A percentile compares a stretch with the other conserved stretches of the same genome.
phyloP scores from a whole-genome alignment of 179 eudicot species.

The Spinacia oleracea region DNA sequence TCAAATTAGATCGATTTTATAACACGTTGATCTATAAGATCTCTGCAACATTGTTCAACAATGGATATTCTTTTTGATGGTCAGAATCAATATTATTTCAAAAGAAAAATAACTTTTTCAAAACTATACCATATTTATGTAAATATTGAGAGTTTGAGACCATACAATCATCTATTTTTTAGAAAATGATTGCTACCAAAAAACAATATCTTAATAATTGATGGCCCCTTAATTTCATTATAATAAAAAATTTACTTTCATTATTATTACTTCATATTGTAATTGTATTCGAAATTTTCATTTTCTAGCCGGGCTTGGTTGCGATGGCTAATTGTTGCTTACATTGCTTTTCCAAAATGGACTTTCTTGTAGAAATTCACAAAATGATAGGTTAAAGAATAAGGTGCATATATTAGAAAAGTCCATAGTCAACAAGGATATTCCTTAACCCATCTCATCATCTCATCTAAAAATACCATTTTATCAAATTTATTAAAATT shows the following conservation, averaged over 20 bases:
- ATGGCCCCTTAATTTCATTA: background rate
- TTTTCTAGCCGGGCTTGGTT: background rate
- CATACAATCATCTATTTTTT: background rate
- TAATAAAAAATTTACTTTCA: background rate
- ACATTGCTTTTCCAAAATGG: background rate
- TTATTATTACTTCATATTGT: background rate
- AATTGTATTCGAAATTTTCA: too few species aligned
- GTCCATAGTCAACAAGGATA: conserved; percentile 29
- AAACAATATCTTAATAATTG: background rate
- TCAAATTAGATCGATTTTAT: too few species aligned
- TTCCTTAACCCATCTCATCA: conserved; percentile 25
- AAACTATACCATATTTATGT: background rate
- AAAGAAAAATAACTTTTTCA: background rate
- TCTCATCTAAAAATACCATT: background rate
- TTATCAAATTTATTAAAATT: background rate
- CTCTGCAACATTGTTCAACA: too few species aligned
- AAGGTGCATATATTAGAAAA: conserved; percentile 5
- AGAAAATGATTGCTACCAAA: background rate
- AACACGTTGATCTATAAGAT: background rate
- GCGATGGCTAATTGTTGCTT: background rate
- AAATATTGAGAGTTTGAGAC: background rate
- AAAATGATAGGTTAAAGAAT: too few species aligned
- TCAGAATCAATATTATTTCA: background rate
- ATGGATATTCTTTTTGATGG: background rate
- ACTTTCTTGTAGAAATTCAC: background rate